Evolutionary conservation across 2,329 filamentous ascomycete species (phyloP).

Genomic region (Alternaria sp.): DNA sequence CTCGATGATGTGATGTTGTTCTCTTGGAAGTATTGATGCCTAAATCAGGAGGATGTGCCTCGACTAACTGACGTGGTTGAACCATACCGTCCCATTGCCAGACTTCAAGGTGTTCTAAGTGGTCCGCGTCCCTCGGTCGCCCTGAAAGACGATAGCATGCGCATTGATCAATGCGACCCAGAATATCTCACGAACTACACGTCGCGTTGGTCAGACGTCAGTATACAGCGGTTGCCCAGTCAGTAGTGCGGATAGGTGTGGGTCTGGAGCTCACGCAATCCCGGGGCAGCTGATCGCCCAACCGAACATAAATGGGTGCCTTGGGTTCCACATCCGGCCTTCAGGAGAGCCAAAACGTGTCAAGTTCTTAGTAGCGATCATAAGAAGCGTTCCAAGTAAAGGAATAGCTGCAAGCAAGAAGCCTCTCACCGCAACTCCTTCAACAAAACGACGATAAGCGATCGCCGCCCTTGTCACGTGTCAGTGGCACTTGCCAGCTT

Average conservation of each 20-base stretch:
- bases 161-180: not conserved
- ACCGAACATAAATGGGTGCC: constrained; percentile 33
- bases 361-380: constrained; percentile 24
- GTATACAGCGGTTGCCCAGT: not conserved
- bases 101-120: not conserved
- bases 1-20: constrained; percentile 3
- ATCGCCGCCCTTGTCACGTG: constrained; percentile 40
- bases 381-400: constrained; percentile 21
- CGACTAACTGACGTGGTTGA: not conserved
- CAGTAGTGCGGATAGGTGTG: constrained; percentile 24
- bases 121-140: not conserved
- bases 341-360: constrained; percentile 40
- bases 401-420: constrained; percentile 1
- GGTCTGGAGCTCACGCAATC: constrained; percentile 29
- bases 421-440: constrained; percentile 26
- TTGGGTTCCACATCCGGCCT: constrained; percentile 25
- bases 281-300: constrained; percentile 33
- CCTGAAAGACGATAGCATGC: not conserved
- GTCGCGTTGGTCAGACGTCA: not conserved
- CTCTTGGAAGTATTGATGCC: not conserved
- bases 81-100: not conserved
- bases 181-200: not conserved
- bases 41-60: not conserved
- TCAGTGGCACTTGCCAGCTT: constrained; percentile 30
- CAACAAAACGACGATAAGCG: constrained; percentile 27